Percentiles rank a stretch among this genome's conserved stretches.
Evolutionary conservation across 495 filamentous ascomycete genomes (phyloP).

Genomic region (Oleoguttula mirabilis): DNA sequence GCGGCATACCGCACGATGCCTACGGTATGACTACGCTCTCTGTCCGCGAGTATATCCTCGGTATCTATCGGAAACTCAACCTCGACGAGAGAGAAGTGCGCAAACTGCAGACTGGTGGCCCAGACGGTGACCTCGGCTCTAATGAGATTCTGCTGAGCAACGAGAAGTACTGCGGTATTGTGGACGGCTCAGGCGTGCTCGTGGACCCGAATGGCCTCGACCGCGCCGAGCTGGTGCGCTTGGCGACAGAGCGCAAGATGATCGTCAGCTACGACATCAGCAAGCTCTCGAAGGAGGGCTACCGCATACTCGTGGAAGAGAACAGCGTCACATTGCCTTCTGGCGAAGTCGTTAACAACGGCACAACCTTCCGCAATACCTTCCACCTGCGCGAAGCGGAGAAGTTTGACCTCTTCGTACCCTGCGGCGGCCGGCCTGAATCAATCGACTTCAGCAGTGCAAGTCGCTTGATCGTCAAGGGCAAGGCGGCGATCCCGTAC

Average conservation of each 20-base stretch:
- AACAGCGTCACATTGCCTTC: constrained; percentile 71
- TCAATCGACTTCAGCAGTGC: constrained; percentile 87
- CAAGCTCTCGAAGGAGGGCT: constrained; percentile 79
- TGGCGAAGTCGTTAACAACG: constrained; percentile 79
- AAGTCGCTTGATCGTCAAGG: constrained; percentile 67
- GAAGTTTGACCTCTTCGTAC: constrained; percentile 80
- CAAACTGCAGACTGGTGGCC: constrained; percentile 96
- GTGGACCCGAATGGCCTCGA: constrained; percentile 85
- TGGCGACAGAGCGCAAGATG: constrained; percentile 81
- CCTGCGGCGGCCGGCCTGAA: constrained; percentile 92
- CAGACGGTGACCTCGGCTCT: constrained; percentile 90
- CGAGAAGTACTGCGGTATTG: constrained; percentile 85
- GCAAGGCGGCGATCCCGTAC: constrained; percentile 76
- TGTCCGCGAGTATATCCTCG: constrained; percentile 86
- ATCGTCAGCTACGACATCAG: constrained; percentile 75
- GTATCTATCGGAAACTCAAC: constrained; percentile 90
- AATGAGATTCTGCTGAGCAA: constrained; percentile 95
- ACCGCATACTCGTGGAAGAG: constrained; percentile 87
- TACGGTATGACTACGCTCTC: constrained; percentile 98
- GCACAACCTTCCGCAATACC: constrained; percentile 90
- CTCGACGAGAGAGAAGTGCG: constrained; percentile 69
- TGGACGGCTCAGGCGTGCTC: constrained; percentile 90
- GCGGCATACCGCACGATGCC: constrained; percentile 87
- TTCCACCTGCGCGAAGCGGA: constrained; percentile 75
- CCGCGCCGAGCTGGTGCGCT: constrained; percentile 64